Base-by-base conservation (phyloP, 2,329 filamentous ascomycete species). In the Dactylellina cionopaga region DNA sequence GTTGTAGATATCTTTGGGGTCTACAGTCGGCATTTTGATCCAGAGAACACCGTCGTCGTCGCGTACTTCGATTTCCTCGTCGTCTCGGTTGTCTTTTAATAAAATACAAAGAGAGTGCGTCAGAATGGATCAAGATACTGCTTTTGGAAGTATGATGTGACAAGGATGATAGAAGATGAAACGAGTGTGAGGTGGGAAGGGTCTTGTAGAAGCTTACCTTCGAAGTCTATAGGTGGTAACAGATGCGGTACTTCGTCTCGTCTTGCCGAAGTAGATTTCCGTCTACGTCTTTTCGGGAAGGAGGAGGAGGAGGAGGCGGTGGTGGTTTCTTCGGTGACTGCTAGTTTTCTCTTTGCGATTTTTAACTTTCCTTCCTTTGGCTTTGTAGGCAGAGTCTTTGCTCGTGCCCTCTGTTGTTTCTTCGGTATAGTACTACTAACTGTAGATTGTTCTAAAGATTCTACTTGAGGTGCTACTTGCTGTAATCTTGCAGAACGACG, bases 401-500 rank as follows among this genome's bases (percentile, higher is more conserved):
- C 46, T 49, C 66, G 31, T 22, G 56, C 25, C 46, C 66, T 33
- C 27, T 46, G 49, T n/a, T 47, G 33, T 35, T 35, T 63, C 17
- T 71, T 59, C 24, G 47, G 15, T 56, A 33, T 19, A 37, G 56
- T 17, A n/a, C 29, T 25, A 13, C 22, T 39, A 19, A 17, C 52
- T 51, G 44, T 19, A 15, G 44, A n/a, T 35, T 41, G 46, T 19
- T 44, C 41, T 25, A 51, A 39, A 35, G 37, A n/a, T 24, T 71
- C 46, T 64, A 33, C 17, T 58, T 39, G 51, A 5, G 39, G 9
- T 58, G 47, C 27, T 47, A 35, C 31, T 52, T 71, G 56, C 44
- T 71, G 66, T 41, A 71, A 22, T 64, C 66, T 71, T 52, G 58
- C 58, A 49, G 66, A 71, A 41, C 66, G 56, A 52, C 66, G 56